Conservation (phyloP, 345 rosid genomes). For the Melaleuca quinquenervia region DNA sequence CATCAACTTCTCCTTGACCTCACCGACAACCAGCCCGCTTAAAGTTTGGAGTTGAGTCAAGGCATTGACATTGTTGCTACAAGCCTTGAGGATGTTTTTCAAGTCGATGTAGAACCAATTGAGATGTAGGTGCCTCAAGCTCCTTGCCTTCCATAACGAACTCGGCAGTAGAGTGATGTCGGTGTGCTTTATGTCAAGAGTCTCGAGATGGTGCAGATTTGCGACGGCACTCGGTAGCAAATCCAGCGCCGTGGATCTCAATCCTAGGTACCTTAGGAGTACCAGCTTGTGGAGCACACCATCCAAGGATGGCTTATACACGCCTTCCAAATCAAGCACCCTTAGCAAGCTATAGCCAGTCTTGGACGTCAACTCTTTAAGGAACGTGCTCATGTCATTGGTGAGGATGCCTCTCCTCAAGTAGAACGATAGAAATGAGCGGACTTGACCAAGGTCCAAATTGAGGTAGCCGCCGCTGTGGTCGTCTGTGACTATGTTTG, state of each 20-base stretch:
- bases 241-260: constrained; percentile 10
- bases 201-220: neutral
- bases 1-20: neutral
- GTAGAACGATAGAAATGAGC: neutral
- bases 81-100: neutral
- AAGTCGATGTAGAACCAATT: neutral
- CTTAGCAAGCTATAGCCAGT: neutral
- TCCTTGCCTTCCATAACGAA: neutral
- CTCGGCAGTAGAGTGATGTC: neutral
- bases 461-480: neutral
- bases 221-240: neutral
- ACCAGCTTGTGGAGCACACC: neutral
- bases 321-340: constrained; percentile 14
- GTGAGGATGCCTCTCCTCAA: neutral
- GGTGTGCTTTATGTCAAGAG: constrained; percentile 14
- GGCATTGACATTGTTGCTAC: neutral
- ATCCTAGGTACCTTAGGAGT: constrained; percentile 14
- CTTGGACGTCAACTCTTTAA: neutral
- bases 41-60: neutral
- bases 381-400: neutral
- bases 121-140: neutral
- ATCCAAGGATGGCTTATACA: constrained; percentile 8
- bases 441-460: neutral
- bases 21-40: neutral
- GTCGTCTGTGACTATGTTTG: neutral